phyloP scores from a whole-genome alignment of 2,329 filamentous ascomycete genomes.

The Apiospora sp. region DNA sequence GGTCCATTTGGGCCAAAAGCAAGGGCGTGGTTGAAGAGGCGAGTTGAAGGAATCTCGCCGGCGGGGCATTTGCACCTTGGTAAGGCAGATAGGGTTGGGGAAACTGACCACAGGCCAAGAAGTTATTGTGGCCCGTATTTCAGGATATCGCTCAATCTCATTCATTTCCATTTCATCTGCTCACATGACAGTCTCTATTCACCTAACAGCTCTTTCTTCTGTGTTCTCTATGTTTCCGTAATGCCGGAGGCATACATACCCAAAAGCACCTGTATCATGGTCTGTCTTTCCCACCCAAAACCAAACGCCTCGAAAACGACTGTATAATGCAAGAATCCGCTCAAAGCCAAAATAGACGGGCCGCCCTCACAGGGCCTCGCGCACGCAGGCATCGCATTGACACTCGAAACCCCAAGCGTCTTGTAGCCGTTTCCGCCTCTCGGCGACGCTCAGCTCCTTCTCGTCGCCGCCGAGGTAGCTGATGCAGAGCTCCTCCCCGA shows the following conservation, averaged over 20 bases:
- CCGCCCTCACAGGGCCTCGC: background rate
- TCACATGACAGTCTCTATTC: too few relatives aligned
- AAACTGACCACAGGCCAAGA: too few relatives aligned
- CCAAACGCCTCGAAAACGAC: background rate
- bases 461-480: constrained; percentile 24
- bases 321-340: background rate
- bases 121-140: too few relatives aligned
- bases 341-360: background rate
- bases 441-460: constrained; percentile 5
- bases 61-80: background rate
- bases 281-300: background rate
- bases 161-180: too few relatives aligned
- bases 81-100: background rate
- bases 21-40: background rate
- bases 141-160: too few relatives aligned
- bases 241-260: background rate
- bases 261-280: background rate
- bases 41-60: background rate
- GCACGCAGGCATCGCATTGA: constrained; percentile 18
- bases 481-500: constrained; percentile 25
- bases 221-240: background rate
- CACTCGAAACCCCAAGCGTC: constrained; percentile 20
- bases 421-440: constrained; percentile 10
- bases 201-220: background rate
- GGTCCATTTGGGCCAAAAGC: background rate